Evolutionary conservation across 2,329 filamentous ascomycete genomes (phyloP).

Genomic region (Fusarium tuaranense): DNA sequence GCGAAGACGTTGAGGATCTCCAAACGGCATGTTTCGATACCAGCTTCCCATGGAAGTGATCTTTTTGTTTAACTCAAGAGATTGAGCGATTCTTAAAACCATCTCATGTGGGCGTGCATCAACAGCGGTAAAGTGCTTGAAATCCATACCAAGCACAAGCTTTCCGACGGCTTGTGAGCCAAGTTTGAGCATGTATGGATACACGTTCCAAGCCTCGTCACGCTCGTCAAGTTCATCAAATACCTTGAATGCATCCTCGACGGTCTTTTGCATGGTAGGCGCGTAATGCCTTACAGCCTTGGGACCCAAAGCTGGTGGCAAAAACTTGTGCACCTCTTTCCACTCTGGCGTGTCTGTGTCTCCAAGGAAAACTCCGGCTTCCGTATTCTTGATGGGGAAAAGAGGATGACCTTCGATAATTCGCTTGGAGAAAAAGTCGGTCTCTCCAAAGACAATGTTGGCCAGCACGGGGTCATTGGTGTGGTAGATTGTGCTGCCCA

Average conservation of each 20-base stretch:
- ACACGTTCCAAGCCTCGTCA: conserved; percentile 61
- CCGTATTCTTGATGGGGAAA: conserved; percentile 54
- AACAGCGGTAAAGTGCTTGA: conserved; percentile 56
- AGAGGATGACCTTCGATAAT: conserved; percentile 64
- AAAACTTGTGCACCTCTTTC: conserved; percentile 68
- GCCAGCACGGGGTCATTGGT: conserved; percentile 63
- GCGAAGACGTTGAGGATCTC: conserved; percentile 61
- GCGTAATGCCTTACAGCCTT: conserved; percentile 72
- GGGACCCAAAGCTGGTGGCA: conserved; percentile 68
- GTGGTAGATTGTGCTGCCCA: conserved; percentile 62
- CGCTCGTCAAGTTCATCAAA: conserved; percentile 64
- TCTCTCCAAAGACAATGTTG: conserved; percentile 60
- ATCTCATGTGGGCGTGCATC: conserved; percentile 64
- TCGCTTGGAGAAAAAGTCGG: conserved; percentile 65
- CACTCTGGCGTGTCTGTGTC: conserved; percentile 65
- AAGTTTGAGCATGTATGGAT: conserved; percentile 63
- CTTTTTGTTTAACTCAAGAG: conserved; percentile 69
- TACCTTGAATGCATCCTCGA: conserved; percentile 62
- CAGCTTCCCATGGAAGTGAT: conserved; percentile 65
- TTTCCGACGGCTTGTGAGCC: conserved; percentile 59
- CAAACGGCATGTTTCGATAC: conserved; percentile 69
- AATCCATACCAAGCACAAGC: conserved; percentile 59
- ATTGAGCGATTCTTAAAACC: conserved; percentile 61
- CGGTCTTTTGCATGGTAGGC: conserved; percentile 67
- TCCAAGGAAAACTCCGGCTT: conserved; percentile 59